Evolutionary conservation across 1,284 basidiomycete species (phyloP).

Genomic region (Meripilus lineatus): DNA sequence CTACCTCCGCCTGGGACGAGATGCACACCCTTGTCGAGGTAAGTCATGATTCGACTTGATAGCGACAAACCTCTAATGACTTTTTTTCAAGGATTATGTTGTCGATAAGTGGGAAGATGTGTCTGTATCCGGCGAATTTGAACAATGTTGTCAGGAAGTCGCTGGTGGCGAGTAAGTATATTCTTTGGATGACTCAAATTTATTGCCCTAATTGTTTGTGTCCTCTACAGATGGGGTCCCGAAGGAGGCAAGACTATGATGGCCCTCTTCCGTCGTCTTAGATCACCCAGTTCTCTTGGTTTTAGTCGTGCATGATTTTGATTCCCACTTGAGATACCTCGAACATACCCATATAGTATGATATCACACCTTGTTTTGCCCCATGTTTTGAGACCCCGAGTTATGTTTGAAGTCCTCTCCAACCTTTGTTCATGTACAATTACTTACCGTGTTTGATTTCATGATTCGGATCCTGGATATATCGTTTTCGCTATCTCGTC

Average conservation of each 20-base stretch:
- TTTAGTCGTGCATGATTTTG: not conserved
- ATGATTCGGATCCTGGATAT: too few species aligned
- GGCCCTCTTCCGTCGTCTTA: constrained; percentile 58
- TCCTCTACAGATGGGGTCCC: constrained; percentile 50
- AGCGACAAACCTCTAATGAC: not conserved
- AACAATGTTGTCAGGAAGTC: constrained; percentile 63
- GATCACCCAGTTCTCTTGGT: constrained; percentile 39
- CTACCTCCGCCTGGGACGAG: constrained; percentile 62
- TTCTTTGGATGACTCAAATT: constrained; percentile 3
- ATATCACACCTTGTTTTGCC: too few species aligned
- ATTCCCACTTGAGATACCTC: too few species aligned
- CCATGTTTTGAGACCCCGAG: too few species aligned
- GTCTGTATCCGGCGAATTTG: constrained; percentile 57
- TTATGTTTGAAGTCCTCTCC: too few species aligned
- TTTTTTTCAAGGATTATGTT: constrained; percentile 47
- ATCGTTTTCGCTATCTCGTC: too few species aligned
- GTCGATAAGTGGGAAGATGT: constrained; percentile 71
- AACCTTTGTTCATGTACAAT: too few species aligned
- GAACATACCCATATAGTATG: too few species aligned
- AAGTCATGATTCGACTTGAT: constrained; percentile 9
- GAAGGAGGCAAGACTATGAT: constrained; percentile 65
- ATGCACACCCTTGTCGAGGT: constrained; percentile 58
- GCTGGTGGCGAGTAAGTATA: constrained; percentile 62
- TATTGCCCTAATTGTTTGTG: constrained; percentile 1
- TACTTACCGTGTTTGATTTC: too few species aligned